These are phyloP conservation scores for Cladosporium cucumerinum DNA, from an alignment of 2,329 filamentous ascomycete species.

Conservation along the genomic window DNA sequence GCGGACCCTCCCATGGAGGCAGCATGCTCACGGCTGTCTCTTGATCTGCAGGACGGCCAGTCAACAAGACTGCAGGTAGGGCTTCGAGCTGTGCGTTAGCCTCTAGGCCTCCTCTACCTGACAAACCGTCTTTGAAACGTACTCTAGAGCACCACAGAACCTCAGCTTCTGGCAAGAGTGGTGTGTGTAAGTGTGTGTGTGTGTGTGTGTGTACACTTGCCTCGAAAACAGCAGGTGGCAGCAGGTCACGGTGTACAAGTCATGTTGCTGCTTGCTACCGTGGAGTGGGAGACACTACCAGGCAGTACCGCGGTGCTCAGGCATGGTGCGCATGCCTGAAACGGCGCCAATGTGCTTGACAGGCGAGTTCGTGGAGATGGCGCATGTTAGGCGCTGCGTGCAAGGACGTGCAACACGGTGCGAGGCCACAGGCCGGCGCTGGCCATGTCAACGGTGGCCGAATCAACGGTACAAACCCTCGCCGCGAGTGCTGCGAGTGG, in stretches of 20 bases:
- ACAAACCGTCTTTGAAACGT: background rate
- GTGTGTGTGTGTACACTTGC: background rate
- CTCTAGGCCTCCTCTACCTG: background rate
- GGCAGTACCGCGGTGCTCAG: slow-evolving; percentile 2
- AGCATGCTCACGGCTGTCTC: background rate
- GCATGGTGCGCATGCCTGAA: slow-evolving; percentile 1
- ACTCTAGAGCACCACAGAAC: background rate
- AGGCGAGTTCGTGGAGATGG: slow-evolving; percentile 11
- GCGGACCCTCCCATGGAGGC: background rate
- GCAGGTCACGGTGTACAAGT: background rate
- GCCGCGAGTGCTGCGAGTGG: background rate
- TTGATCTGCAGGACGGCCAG: slow-evolving; percentile 3
- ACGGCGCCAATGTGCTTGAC: slow-evolving; percentile 11
- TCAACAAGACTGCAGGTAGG: background rate
- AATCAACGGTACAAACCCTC: background rate
- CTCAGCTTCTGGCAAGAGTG: background rate
- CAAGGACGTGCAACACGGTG: background rate
- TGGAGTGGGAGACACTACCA: background rate
- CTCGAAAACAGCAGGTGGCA: background rate
- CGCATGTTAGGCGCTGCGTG: background rate
- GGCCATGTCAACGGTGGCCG: background rate
- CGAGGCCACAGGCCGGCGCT: background rate
- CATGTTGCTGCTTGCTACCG: background rate
- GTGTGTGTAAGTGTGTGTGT: background rate
- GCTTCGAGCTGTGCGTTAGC: background rate